Evolutionary conservation across 495 filamentous ascomycete genomes (phyloP).

Genomic region (Amphirosellinia nigrospora): DNA sequence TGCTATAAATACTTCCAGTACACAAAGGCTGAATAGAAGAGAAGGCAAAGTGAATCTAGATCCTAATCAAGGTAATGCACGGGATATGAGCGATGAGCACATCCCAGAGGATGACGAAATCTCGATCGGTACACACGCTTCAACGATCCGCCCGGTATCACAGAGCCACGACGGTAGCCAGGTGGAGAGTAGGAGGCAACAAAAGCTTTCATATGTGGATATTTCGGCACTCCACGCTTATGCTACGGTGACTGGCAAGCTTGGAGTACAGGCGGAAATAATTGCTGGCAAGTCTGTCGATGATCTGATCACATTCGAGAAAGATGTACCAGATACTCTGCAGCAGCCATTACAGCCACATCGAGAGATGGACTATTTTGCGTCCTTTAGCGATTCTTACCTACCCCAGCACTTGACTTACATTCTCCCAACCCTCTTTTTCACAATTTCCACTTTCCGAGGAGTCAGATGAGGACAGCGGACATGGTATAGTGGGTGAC

Average conservation of each 20-base stretch:
- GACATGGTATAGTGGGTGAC: neutral
- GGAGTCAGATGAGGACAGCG: constrained; percentile 33
- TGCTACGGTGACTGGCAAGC: neutral
- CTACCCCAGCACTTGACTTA: constrained; percentile 35
- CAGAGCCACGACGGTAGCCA: constrained; percentile 28
- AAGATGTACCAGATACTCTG: constrained; percentile 8
- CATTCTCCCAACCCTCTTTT: constrained; percentile 30
- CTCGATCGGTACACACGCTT: constrained; percentile 36
- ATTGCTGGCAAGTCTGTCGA: constrained; percentile 6
- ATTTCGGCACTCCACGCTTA: neutral
- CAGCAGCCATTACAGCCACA: constrained; percentile 28
- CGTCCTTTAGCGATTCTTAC: constrained; percentile 37
- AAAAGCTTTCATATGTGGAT: constrained; percentile 17
- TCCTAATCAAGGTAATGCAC: neutral
- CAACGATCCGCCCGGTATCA: constrained; percentile 35
- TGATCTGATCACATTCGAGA: constrained; percentile 25
- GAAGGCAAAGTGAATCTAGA: neutral
- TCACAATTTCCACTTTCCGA: constrained; percentile 29
- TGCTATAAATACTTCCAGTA: neutral
- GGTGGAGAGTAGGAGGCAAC: constrained; percentile 24
- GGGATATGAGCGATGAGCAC: constrained; percentile 7
- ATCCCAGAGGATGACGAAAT: constrained; percentile 32
- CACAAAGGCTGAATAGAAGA: neutral
- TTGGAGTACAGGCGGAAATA: neutral
- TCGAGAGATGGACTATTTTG: constrained; percentile 37